Conservation (phyloP, 164 flowering plant genomes). For the Piper longum region DNA sequence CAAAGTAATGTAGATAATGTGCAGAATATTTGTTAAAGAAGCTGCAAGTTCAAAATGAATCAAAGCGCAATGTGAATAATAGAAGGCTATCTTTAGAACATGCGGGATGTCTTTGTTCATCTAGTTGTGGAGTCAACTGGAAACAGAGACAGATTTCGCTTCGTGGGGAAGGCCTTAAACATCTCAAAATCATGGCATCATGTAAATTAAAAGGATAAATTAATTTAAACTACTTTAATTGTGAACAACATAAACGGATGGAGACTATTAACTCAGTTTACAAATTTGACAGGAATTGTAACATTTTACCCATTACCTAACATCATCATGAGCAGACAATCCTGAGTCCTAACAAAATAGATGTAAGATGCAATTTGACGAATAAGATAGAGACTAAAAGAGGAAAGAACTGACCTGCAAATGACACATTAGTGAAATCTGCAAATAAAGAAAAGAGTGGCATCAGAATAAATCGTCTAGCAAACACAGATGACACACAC, state of each 20-base stretch:
- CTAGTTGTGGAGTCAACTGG: background rate
- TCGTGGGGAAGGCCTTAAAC: too few relatives aligned
- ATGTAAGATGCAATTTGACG: background rate
- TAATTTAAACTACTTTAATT: too few relatives aligned
- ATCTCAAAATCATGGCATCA: too few relatives aligned
- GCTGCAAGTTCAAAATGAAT: background rate
- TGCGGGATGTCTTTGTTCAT: background rate
- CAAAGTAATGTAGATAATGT: background rate
- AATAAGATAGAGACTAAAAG: background rate
- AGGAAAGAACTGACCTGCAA: slow-evolving; percentile 43
- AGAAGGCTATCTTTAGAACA: background rate
- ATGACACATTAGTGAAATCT: slow-evolving; percentile 56
- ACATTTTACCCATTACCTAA: background rate
- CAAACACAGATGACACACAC: background rate
- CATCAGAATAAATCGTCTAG: background rate
- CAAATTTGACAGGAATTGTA: background rate
- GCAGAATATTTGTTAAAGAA: background rate
- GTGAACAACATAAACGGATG: too few relatives aligned
- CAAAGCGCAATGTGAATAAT: background rate
- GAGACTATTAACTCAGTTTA: too few relatives aligned
- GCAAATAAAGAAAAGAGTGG: slow-evolving; percentile 19
- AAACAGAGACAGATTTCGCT: background rate
- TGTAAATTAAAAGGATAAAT: too few relatives aligned
- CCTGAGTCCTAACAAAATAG: background rate
- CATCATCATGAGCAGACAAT: background rate